Evolutionary conservation across 1,139 yeast species (phyloP), one percentile per base, ranked within the genome.

Genomic region (Williopsis jadinii): DNA sequence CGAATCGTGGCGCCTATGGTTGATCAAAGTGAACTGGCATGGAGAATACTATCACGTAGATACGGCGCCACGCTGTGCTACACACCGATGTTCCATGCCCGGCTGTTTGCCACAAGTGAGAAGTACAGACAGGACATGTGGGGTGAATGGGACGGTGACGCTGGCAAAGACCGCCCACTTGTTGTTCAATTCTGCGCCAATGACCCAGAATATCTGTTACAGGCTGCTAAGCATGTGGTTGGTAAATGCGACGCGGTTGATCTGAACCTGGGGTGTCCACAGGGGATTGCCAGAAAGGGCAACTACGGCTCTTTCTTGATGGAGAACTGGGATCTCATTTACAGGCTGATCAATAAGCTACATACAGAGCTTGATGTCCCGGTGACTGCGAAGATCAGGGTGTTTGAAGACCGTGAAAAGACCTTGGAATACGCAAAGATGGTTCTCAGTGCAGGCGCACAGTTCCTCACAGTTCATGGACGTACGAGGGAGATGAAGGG

Each of bases 1-100:
- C 85, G 85, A 47, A 80, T 94, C 13, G 95, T 94, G 26, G 98
- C 97, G 1, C 99, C 99, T 2, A 92, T 94, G 97, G 99, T 94
- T 11, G 98, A 94, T 61, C 97, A 88, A 53, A 80, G 92, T 3
- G 98, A 94, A 56, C 71, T 92, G 28, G 98, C 96, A 1, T 94
- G 98, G 97, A 73, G 99, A 52, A 74, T 87, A 13, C 65, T 94
- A 14, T 85, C 95, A 3, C 71, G 97, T 46, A 71, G 75, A 49
- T 83, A 90, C 57, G 99, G 98, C 1, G 98, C 98, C 0, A 86
- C 90, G 5, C 67, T 94, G 34, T 87, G 97, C 55, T 94, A 90
- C 56, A 86, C 98, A 0, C 98, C 99, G 2, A 94, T 94, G 99
- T 76, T 84, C 52, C 97, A 94, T 62, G 95, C 98, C 5, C 71